Evolutionary conservation across 305 asterid genomes (phyloP).

Genomic region (Fraxinus angustifolia): DNA sequence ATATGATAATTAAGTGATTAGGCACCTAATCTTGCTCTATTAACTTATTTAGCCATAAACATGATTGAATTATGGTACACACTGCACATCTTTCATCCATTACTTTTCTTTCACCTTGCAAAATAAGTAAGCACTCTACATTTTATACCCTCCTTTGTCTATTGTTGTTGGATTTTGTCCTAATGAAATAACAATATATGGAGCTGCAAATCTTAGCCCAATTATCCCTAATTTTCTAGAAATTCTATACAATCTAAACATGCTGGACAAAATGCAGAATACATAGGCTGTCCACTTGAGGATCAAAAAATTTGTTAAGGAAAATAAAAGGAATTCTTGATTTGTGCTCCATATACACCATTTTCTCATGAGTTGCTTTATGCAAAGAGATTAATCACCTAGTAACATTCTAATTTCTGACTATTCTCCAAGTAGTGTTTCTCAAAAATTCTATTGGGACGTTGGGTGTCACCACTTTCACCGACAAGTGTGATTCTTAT

Average conservation of each 20-base stretch:
- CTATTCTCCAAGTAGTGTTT: background rate
- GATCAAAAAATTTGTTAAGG: background rate
- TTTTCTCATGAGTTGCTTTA: background rate
- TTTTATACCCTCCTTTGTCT: background rate
- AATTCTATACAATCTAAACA: background rate
- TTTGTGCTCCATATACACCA: background rate
- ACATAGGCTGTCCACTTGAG: background rate
- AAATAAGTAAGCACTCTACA: too few species aligned
- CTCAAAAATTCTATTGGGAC: background rate
- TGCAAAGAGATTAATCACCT: background rate
- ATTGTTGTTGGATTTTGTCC: background rate
- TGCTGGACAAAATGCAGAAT: background rate
- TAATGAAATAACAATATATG: background rate
- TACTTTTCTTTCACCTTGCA: too few species aligned
- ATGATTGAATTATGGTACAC: too few species aligned
- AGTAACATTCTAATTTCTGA: background rate
- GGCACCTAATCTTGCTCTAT: too few species aligned
- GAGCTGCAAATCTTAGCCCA: background rate
- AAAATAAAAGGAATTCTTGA: background rate
- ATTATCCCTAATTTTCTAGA: background rate
- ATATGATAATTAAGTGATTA: too few species aligned
- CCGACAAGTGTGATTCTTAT: background rate
- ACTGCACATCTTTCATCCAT: too few species aligned
- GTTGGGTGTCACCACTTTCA: conserved; percentile 20
- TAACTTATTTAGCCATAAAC: too few species aligned